Base-by-base conservation (phyloP, 352 stramenopile species). In the Globisporangium acanthophoron region DNA sequence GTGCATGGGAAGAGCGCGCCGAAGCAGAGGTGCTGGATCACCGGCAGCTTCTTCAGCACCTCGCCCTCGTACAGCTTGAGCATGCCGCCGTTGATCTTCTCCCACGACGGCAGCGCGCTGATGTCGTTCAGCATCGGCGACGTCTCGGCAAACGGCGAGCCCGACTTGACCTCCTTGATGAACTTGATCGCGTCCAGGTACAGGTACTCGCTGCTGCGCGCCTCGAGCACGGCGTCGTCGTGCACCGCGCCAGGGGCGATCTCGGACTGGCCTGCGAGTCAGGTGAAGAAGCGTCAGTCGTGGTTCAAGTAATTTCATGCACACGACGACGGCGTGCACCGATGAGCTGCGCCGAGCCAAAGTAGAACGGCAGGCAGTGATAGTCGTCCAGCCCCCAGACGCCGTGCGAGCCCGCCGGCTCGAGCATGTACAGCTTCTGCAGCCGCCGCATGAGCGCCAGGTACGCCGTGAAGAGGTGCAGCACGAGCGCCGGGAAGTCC, bases 321-420 rank as follows among this genome's bases (percentile, higher is more conserved):
- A 40, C 15, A 44, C 21, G 27, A 48, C n/a, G 12, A 8, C 21
- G 9, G 12, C 24, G 49, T 60, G 7, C 66, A 73, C 78, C 84
- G 24, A 92, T 90, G 16, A 99, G 80, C 67, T 99, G 96, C 55
- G 96, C 90, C 24, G 96, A 89, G 49, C 97, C 97, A 84, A 99
- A 98, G 71, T 98, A 97, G 71, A 99, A 99, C 1, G 94, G 88
- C 35, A 99, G 77, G 66, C 97, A 99, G 63, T 99, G 96, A 74
- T 99, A 99, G 78, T 99, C 97, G 68, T 99, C 97, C 44, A 99
- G 80, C 24, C 94, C 96, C 97, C 97, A 99, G 27, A 99, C 96
- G 39, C 97, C 97, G 70, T 99, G 97, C 21, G 87, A 98, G n/a
- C 97, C 97, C 21, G 97, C 97, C 9, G 97, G 97, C 76, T 99